Base-by-base conservation (phyloP, 2,329 filamentous ascomycete genomes). In the Colletotrichum salicis region DNA sequence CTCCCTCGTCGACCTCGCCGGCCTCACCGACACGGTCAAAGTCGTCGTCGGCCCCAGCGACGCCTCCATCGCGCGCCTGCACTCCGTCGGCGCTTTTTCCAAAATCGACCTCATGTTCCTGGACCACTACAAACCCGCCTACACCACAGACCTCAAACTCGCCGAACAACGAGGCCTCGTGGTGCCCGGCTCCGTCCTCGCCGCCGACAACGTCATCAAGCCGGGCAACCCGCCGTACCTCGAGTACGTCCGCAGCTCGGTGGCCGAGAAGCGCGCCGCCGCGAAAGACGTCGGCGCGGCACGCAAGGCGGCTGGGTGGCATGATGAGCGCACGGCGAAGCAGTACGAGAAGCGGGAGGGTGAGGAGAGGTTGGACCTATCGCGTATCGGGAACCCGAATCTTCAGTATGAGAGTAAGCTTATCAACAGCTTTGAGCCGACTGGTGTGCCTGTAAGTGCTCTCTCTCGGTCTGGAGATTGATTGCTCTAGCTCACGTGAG, bases 121-220 rank as follows among this genome's bases (percentile, higher is more conserved):
- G 45, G 94, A 96, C 77, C 94, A 96, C 80, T 92, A 92, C 81
- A 95, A 96, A 80, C 91, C 92, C 0, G 88, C 91, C 0, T 96
- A 96, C 79, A 89, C 88, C 1, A 86, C 88, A 0, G 94, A 96
- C 76, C 81, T 96, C 72, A 94, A 94, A 82, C 86, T 95, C 0
- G 94, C 91, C 78, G 94, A 96, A 82, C 86, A 92, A 51, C 82
- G 95, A 5, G 87, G 86, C 0, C 79, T 96, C 45, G 84, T 96
- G 3, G 84, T 83, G 0, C 85, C 87, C 0, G 93, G 93, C 0
- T 88, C 87, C 1, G 86, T 93, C 0, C 81, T 93, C 24, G 90
- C 88, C 0, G 92, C 92, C 1, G 92, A 94, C 77, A 94, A 94
- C 77, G 84, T 93, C 64, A 89, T 94, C 76, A 89, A 89, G 77